Evolutionary conservation across 495 filamentous ascomycete species (phyloP).

Genomic region (Monascus purpureus): DNA sequence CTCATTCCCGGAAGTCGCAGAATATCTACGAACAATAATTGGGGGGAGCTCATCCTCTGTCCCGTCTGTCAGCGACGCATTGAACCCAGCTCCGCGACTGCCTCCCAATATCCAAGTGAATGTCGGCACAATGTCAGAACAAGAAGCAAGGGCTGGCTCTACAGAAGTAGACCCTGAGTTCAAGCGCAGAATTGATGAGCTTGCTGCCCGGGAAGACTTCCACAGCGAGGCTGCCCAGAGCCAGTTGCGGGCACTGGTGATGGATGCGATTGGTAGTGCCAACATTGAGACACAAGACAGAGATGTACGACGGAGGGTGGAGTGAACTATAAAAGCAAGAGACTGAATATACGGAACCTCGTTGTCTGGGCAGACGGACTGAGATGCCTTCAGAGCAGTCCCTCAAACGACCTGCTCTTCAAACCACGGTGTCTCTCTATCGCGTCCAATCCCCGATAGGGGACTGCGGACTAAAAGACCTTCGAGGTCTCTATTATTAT

Average conservation of each 20-base stretch:
- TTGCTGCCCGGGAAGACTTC: slow-evolving; percentile 61
- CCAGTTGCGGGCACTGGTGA: slow-evolving; percentile 52
- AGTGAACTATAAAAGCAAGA: slow-evolving; percentile 18
- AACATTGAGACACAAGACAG: slow-evolving; percentile 37
- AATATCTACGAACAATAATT: slow-evolving; percentile 45
- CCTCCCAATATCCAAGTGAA: slow-evolving; percentile 56
- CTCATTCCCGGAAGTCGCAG: slow-evolving; percentile 52
- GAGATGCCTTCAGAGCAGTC: too few relatives aligned
- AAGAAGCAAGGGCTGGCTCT: slow-evolving; percentile 31
- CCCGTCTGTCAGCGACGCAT: slow-evolving; percentile 9
- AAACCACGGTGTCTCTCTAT: too few relatives aligned
- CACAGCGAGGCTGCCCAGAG: slow-evolving; percentile 54
- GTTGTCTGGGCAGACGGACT: too few relatives aligned
- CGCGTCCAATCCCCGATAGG: too few relatives aligned
- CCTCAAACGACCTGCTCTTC: too few relatives aligned
- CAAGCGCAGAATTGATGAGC: slow-evolving; percentile 58
- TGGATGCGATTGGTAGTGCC: slow-evolving; percentile 49
- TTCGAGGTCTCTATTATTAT: too few relatives aligned
- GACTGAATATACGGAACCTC: too few relatives aligned
- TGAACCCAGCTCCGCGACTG: slow-evolving; percentile 35
- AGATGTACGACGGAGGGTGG: slow-evolving; percentile 46
- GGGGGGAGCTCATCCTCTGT: slow-evolving; percentile 13
- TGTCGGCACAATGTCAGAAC: slow-evolving; percentile 50
- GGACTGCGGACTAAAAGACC: too few relatives aligned
- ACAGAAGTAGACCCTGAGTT: slow-evolving; percentile 54